Base-by-base conservation (phyloP, 2,329 filamentous ascomycete genomes). In the Paecilomyces dactylethromorphus region DNA sequence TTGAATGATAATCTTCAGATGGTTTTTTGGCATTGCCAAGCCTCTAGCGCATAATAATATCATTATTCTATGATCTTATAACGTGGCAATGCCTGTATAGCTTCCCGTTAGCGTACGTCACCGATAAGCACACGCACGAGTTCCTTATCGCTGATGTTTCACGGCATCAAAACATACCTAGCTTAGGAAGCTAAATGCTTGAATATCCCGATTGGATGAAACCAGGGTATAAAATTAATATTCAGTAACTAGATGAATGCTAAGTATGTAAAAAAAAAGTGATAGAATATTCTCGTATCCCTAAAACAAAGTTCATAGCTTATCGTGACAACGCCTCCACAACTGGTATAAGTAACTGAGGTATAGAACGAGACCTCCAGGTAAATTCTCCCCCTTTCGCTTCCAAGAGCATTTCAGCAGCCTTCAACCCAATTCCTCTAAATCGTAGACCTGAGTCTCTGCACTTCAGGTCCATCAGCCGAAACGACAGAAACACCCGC, bases 401-500 rank as follows among this genome's bases (percentile, higher is more conserved):
- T 29, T 29, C 5, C 26, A 29, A 29, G 4, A 29, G 24, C 24
- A 29, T 29, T 18, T 18, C 15, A 29, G 26, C 26, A 18, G 7
- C 35, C 1, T 24, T 56, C 26, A 57, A 32, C 8, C 3, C 24
- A 0, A 10, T 26, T 15, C 13, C 29, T 29, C 49, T 35, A 56
- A 15, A 7, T 32, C 22, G 22, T 54, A 24, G 29, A 49, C 26
- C 52, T 62, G 13, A 88, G 76, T 69, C 77, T 78, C 63, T 71
- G 72, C 35, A 91, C 77, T 72, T 88, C 84, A 53, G 77, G 74
- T 6, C 83, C 81, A 39, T 83, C 77, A 60, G 82, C 74, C 57
- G 75, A 78, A 51, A 94, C 81, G 56, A 94, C 77, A 53, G 69
- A 75, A 33, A 93, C 86, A 0, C 89, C 90, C 12, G 74, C 76